Percentiles rank a stretch among this genome's conserved stretches.
phyloP scores from a whole-genome alignment of 495 filamentous ascomycete genomes.

The Neurospora terricola region DNA sequence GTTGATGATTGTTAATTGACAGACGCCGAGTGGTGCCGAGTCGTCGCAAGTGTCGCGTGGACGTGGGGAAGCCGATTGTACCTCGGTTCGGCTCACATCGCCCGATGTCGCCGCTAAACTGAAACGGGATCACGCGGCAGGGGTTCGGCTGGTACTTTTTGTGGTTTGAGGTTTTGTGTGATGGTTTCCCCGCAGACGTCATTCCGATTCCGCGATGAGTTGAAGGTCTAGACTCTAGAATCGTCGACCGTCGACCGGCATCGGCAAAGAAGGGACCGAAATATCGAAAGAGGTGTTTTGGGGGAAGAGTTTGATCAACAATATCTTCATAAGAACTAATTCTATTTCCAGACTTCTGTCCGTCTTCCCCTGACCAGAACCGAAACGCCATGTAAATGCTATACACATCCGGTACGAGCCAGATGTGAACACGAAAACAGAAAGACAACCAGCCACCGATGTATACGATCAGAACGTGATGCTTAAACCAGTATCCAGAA shows the following conservation, averaged over 20 bases:
- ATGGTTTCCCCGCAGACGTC: constrained; percentile 6
- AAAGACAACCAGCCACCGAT: background rate
- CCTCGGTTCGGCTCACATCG: constrained; percentile 10
- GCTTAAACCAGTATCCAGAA: background rate
- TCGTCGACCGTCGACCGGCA: background rate
- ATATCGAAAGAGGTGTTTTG: background rate
- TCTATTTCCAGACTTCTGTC: background rate
- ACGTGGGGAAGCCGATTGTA: constrained; percentile 6
- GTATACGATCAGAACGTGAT: background rate
- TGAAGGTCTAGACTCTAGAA: background rate
- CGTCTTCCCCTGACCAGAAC: background rate
- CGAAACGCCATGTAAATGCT: background rate
- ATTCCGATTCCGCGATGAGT: background rate
- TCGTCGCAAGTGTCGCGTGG: constrained; percentile 1
- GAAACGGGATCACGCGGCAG: background rate
- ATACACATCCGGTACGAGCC: background rate
- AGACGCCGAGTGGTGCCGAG: constrained; percentile 7
- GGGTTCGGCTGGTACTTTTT: background rate
- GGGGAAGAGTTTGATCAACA: background rate
- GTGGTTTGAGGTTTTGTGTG: constrained; percentile 3
- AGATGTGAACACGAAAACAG: background rate
- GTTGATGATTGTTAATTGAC: constrained; percentile 10
- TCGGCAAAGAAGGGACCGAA: background rate
- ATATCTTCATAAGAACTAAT: background rate
- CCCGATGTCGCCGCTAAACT: background rate